These are phyloP conservation scores for Capsella bursapastoris DNA, from an alignment of 345 rosid species.

Conservation along the genomic window DNA sequence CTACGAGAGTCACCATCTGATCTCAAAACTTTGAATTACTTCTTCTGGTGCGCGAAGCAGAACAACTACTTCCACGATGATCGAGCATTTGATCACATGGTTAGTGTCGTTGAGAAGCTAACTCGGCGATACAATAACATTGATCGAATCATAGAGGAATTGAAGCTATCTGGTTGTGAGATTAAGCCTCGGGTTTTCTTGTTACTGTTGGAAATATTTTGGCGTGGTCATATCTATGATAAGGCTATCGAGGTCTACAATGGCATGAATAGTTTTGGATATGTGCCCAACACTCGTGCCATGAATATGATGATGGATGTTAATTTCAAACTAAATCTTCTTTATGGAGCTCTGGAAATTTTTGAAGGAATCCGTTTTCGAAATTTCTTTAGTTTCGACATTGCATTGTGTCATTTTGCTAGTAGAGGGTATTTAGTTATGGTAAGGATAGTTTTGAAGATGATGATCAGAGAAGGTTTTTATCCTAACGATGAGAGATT, in stretches of 20 bases:
- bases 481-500: constrained; percentile 60
- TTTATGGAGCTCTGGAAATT: constrained; percentile 50
- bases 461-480: constrained; percentile 60
- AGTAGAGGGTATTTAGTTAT: constrained; percentile 49
- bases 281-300: constrained; percentile 61
- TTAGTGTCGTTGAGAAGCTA: constrained; percentile 50
- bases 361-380: constrained; percentile 49
- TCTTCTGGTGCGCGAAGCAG: constrained; percentile 67
- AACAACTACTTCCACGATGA: constrained; percentile 57
- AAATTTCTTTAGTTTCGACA: constrained; percentile 67
- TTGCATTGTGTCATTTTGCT: constrained; percentile 64
- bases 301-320: constrained; percentile 70
- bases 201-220: constrained; percentile 67
- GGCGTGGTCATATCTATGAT: constrained; percentile 63
- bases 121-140: constrained; percentile 42
- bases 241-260: constrained; percentile 60
- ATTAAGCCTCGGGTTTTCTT: constrained; percentile 57
- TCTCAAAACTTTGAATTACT: constrained; percentile 63
- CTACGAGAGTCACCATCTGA: constrained; percentile 58
- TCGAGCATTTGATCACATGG: constrained; percentile 60
- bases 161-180: constrained; percentile 52
- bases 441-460: constrained; percentile 50
- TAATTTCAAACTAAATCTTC: constrained; percentile 48
- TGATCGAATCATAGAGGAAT: constrained; percentile 48
- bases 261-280: constrained; percentile 58